These are phyloP conservation scores for Funneliformis caledonium DNA, from an alignment of 371 early-diverging fungal species.

Conservation along the genomic window DNA sequence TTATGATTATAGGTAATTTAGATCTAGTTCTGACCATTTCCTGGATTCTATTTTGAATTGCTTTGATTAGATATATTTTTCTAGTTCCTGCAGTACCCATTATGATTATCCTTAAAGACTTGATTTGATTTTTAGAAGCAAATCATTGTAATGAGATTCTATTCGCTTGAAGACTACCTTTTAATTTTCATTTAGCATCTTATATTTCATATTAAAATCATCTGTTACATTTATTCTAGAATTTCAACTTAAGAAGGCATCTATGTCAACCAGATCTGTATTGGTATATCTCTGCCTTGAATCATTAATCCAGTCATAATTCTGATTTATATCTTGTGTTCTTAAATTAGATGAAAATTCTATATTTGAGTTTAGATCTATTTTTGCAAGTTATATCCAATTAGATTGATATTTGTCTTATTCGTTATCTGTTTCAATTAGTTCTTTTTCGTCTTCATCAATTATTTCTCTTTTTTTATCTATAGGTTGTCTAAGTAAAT, in stretches of 20 bases:
- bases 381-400: background rate
- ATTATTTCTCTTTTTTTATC: background rate
- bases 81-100: background rate
- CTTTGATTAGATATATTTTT: background rate
- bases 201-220: background rate
- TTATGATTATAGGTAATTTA: background rate
- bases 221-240: no score
- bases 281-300: no score
- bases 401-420: background rate
- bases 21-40: background rate
- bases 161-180: no score
- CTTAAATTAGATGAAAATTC: background rate
- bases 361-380: background rate
- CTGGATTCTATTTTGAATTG: background rate
- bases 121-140: background rate
- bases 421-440: background rate
- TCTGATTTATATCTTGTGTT: no score
- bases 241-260: no score
- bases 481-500: no score
- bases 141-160: background rate
- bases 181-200: background rate
- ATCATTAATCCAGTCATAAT: no score
- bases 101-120: background rate
- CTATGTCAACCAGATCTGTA: no score
- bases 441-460: background rate